Evolutionary conservation across 2,329 filamentous ascomycete genomes (phyloP).

Genomic region (Pseudocercospora eumusae): DNA sequence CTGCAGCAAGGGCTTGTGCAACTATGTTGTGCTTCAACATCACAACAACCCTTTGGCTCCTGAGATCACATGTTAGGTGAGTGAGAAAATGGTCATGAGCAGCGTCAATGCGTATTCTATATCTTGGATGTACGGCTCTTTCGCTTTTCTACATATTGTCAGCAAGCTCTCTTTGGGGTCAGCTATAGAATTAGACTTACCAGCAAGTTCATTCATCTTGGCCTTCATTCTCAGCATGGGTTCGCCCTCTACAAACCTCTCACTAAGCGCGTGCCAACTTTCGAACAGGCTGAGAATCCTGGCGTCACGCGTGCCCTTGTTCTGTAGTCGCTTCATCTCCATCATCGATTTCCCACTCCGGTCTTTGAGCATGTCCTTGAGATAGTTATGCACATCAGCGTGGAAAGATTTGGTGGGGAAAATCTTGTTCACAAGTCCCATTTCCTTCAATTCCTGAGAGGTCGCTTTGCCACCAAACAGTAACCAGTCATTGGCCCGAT

Average conservation of each 20-base stretch:
- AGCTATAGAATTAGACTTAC: conserved; percentile 21
- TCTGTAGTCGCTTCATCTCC: conserved; percentile 36
- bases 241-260: conserved; percentile 36
- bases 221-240: conserved; percentile 34
- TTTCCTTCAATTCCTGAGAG: conserved; percentile 32
- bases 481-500: conserved; percentile 35
- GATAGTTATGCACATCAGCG: conserved; percentile 28
- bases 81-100: not conserved
- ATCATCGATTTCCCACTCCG: conserved; percentile 34
- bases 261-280: conserved; percentile 29
- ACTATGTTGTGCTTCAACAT: not conserved
- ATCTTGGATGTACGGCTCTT: conserved; percentile 24
- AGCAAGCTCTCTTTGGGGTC: not conserved
- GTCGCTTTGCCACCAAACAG: conserved; percentile 34
- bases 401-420: conserved; percentile 35
- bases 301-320: conserved; percentile 26
- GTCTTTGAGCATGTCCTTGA: conserved; percentile 32
- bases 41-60: not conserved
- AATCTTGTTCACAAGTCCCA: conserved; percentile 34
- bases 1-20: not conserved
- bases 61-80: not conserved
- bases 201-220: conserved; percentile 34
- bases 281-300: conserved; percentile 33
- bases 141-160: conserved; percentile 19
- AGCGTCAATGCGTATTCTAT: not conserved